Evolutionary conservation across 352 stramenopile genomes (phyloP).

Genomic region (Globisporangium lucens): DNA sequence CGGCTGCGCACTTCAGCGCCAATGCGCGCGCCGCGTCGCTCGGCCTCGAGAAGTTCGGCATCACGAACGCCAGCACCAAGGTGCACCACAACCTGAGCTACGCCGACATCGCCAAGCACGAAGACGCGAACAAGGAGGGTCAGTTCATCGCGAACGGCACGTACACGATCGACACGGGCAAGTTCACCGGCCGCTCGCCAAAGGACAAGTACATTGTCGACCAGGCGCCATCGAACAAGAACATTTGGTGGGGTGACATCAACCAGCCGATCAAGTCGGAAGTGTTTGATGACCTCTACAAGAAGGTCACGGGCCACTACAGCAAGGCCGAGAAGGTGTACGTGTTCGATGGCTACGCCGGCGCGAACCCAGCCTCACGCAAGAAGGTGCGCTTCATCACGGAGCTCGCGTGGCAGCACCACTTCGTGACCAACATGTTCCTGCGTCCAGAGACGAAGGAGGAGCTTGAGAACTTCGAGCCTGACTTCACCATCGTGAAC

Average conservation of each 20-base stretch:
- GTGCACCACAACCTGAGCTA: constrained; percentile 97
- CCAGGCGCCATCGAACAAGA: constrained; percentile 87
- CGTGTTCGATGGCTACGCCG: constrained; percentile 96
- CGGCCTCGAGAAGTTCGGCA: constrained; percentile 87
- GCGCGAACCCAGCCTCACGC: constrained; percentile 88
- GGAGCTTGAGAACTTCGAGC: constrained; percentile 92
- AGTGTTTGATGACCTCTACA: constrained; percentile 96
- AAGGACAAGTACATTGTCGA: constrained; percentile 99
- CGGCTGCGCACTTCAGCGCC: constrained; percentile 27
- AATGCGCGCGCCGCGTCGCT: constrained; percentile 17
- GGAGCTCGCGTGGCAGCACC: constrained; percentile 97
- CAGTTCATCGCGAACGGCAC: constrained; percentile 90
- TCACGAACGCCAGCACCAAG: constrained; percentile 87
- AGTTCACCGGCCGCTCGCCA: constrained; percentile 97
- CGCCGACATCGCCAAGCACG: constrained; percentile 94
- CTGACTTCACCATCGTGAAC: constrained; percentile 98
- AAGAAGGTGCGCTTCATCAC: constrained; percentile 98
- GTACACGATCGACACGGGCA: constrained; percentile 97
- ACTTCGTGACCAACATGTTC: constrained; percentile 98
- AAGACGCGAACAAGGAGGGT: constrained; percentile 93
- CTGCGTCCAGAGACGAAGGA: constrained; percentile 76
- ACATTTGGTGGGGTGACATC: constrained; percentile 97
- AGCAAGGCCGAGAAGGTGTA: constrained; percentile 91
- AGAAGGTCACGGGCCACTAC: constrained; percentile 93
- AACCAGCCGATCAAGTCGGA: constrained; percentile 93